phyloP scores from a whole-genome alignment of 768 basidiomycete genomes.

The Strobilomyces confusus region DNA sequence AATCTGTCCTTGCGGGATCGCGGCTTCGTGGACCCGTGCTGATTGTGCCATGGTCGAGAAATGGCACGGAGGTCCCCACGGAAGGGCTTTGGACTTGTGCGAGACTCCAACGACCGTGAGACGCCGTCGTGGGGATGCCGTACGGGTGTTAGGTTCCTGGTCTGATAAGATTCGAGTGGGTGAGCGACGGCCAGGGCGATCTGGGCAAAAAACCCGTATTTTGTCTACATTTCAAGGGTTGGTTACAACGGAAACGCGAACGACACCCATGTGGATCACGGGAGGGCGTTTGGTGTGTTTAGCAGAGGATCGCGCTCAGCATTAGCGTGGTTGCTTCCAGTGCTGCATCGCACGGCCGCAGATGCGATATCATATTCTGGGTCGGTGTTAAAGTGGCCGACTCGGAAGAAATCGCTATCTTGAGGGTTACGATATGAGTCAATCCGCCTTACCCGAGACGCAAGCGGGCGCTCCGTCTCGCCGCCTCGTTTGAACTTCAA shows the following conservation, averaged over 20 bases:
- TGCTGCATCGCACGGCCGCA: background rate
- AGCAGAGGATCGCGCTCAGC: background rate
- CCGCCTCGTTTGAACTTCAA: background rate
- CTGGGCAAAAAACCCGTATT: too few relatives aligned
- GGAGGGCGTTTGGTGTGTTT: background rate
- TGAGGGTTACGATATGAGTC: background rate
- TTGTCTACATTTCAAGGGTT: background rate
- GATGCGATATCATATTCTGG: background rate
- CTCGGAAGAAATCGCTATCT: background rate
- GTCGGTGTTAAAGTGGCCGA: background rate
- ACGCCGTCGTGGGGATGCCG: background rate
- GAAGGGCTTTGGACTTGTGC: background rate
- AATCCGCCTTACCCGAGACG: background rate
- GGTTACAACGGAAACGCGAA: background rate
- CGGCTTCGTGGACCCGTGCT: background rate
- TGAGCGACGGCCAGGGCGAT: too few relatives aligned
- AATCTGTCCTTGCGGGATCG: background rate
- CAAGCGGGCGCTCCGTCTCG: background rate
- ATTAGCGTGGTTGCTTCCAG: background rate
- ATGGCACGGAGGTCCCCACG: background rate
- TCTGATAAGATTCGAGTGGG: background rate
- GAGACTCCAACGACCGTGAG: background rate
- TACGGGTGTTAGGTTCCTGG: background rate
- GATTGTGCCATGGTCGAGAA: background rate
- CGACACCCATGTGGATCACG: conserved; percentile 2